Conservation (phyloP, 2,329 filamentous ascomycete genomes). For the Diaporthe citri region DNA sequence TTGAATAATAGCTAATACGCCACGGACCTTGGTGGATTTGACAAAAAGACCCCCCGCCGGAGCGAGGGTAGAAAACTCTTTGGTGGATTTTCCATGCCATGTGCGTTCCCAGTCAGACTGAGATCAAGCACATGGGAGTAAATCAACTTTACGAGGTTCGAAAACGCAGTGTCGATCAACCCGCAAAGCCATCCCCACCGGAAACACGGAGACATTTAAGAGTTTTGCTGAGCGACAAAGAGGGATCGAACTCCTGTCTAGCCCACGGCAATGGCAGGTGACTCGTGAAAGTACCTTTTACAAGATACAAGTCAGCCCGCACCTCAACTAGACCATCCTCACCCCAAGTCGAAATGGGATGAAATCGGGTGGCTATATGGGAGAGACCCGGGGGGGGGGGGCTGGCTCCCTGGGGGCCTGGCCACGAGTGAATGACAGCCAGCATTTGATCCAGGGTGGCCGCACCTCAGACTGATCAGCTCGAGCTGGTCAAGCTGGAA, state of each 20-base stretch:
- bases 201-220: neutral
- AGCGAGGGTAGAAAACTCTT: slow-evolving; percentile 6
- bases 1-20: no score
- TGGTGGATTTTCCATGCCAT: neutral
- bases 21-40: no score
- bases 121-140: neutral
- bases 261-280: neutral
- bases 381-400: neutral
- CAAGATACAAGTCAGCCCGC: neutral
- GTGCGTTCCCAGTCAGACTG: neutral
- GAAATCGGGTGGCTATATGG: neutral
- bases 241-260: neutral
- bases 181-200: neutral
- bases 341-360: neutral
- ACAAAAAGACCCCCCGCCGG: slow-evolving; percentile 4
- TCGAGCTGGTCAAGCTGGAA: neutral
- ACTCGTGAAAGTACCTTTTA: neutral
- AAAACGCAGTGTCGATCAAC: no score
- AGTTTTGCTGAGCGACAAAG: neutral
- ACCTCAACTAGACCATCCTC: neutral
- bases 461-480: neutral
- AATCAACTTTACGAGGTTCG: neutral
- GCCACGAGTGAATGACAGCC: neutral
- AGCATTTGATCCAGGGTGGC: neutral
- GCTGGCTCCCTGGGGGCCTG: no score